A percentile compares a stretch with the other conserved stretches of the same genome.
Evolutionary conservation across 176 grass and related monocot species (phyloP).

Genomic region (Chrysopogon serrulatus): DNA sequence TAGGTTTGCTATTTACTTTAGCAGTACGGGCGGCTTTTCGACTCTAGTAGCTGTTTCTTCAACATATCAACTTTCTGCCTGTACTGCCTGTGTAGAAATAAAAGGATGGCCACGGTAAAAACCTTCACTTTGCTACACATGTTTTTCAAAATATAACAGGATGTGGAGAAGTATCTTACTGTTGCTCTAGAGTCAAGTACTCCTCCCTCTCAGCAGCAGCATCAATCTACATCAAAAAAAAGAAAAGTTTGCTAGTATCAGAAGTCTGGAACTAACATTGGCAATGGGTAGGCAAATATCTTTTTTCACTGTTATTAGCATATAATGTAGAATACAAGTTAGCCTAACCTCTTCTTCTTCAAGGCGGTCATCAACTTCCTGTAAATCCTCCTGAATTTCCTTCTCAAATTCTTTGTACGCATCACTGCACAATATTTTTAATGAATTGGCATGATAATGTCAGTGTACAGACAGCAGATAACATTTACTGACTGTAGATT

Average conservation of each 20-base stretch:
- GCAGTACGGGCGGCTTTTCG: constrained; percentile 33
- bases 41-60: constrained; percentile 46
- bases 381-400: constrained; percentile 89
- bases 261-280: background rate
- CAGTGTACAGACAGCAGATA: background rate
- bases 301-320: background rate
- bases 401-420: constrained; percentile 98
- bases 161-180: constrained; percentile 26
- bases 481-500: background rate
- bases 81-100: constrained; percentile 40
- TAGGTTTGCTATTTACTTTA: constrained; percentile 37
- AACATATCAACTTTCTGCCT: constrained; percentile 44
- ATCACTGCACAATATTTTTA: constrained; percentile 40
- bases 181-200: constrained; percentile 75
- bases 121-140: background rate
- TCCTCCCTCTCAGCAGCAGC: constrained; percentile 91
- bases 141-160: background rate
- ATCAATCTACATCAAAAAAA: constrained; percentile 64
- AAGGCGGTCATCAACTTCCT: constrained; percentile 67
- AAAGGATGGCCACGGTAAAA: background rate
- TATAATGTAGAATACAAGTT: constrained; percentile 3
- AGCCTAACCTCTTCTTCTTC: constrained; percentile 84
- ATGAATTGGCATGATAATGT: constrained; percentile 6
- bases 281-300: background rate
- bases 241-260: constrained; percentile 18